Base-by-base conservation (phyloP, 768 basidiomycete genomes). In the Pleurotus giganteus region DNA sequence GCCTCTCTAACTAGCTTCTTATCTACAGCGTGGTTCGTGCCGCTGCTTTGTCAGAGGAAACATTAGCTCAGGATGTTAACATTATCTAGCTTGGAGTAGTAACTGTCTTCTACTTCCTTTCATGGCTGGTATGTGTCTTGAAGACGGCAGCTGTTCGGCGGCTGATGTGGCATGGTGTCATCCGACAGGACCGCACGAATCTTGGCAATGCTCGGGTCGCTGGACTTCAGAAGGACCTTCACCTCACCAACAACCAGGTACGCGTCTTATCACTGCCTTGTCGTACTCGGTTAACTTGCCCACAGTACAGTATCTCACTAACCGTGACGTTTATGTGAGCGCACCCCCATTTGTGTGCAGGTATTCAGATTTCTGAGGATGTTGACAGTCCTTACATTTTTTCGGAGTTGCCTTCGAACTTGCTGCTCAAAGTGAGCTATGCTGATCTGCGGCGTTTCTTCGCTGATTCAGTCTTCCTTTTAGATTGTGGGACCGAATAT, bases 401-500 rank as follows among this genome's bases (percentile, higher is more conserved):
- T 12, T 61, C 69, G 8, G 77, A 77, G 47, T 56, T 78, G 6
- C 76, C 76, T 7, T 65, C 70, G 8, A 75, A 72, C 43, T 36
- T 75, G 36, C 53, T 71, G 17, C 63, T 76, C 50, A 74, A 74
- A 63, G 71, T 71, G 53, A 41, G 75, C 21, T 11, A 17, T 21
- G 28, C 17, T 3, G 13, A 5, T 36, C 2, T 19, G 13, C 7
- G 8, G 15, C 27, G 15, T 11, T 26, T 49, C 19, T 42, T 23
- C 42, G n/a, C 9, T 66, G 6, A 1, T 8, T 24, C 28, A 28
- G n/a, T 19, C 39, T 4, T 4, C 7, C 6, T 1, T 57, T 67
- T 41, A 78, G 67, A 54, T 56, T 55, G 57, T 78, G 11, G 78
- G 79, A 1, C 74, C 80, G 0, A 66, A 78, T 44, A 57, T 70